phyloP scores from a whole-genome alignment of 176 grass and related monocot species.

The Raddia distichophylla region DNA sequence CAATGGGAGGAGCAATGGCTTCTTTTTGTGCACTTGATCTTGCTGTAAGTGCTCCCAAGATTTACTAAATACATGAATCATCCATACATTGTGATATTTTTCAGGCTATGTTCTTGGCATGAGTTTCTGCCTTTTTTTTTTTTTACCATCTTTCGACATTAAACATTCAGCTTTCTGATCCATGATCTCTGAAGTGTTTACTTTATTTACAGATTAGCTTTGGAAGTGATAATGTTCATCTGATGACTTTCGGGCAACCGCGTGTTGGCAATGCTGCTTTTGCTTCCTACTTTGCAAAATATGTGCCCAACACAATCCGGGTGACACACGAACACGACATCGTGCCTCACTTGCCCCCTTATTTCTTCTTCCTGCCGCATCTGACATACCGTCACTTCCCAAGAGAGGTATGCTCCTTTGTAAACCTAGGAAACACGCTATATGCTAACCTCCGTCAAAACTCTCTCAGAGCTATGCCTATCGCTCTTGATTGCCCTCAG shows the following conservation, averaged over 20 bases:
- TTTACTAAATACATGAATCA: background rate
- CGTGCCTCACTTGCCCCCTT: slow-evolving; percentile 74
- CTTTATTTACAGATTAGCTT: slow-evolving; percentile 27
- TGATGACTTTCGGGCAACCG: slow-evolving; percentile 69
- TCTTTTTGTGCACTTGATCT: slow-evolving; percentile 74
- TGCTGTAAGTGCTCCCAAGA: slow-evolving; percentile 33
- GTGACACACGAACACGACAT: slow-evolving; percentile 65
- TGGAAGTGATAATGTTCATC: slow-evolving; percentile 51
- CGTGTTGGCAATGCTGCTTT: slow-evolving; percentile 71
- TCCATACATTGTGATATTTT: background rate
- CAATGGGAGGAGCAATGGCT: slow-evolving; percentile 74
- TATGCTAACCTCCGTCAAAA: background rate
- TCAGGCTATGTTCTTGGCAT: background rate
- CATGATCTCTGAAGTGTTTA: slow-evolving; percentile 18
- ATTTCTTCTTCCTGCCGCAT: slow-evolving; percentile 50
- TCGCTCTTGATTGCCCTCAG: background rate
- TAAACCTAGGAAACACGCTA: background rate
- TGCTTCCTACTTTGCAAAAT: slow-evolving; percentile 49
- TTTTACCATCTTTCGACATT: background rate
- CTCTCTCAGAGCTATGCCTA: background rate
- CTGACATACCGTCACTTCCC: slow-evolving; percentile 70
- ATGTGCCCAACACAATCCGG: slow-evolving; percentile 60
- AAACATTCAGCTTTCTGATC: background rate
- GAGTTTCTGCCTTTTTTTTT: background rate
- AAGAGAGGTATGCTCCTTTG: slow-evolving; percentile 51